A percentile compares a stretch with the other conserved stretches of the same genome.
These are phyloP conservation scores for Rhodosporidiobolus sp. DNA, from an alignment of 768 basidiomycete species.

Conservation along the genomic window DNA sequence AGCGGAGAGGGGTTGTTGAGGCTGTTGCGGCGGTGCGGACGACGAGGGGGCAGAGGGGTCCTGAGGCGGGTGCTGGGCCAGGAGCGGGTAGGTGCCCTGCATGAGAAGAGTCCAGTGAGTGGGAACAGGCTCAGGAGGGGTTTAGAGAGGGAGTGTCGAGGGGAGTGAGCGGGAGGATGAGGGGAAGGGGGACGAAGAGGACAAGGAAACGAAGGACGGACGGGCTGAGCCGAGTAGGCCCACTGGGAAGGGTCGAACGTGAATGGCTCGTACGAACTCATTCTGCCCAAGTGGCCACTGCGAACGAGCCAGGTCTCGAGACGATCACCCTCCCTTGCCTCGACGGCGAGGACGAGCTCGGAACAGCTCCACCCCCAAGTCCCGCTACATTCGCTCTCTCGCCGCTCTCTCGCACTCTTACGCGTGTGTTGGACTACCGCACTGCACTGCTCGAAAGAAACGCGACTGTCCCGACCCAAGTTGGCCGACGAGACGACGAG, in stretches of 20 bases:
- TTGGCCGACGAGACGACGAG: background rate
- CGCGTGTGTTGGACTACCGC: no score
- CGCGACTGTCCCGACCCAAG: no score
- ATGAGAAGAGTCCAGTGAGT: no score
- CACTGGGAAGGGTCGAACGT: background rate
- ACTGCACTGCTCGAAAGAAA: no score
- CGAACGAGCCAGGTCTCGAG: no score
- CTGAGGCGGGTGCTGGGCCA: background rate
- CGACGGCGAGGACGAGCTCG: no score
- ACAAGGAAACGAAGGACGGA: background rate
- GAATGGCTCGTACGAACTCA: slow-evolving; percentile 12
- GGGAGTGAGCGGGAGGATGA: background rate
- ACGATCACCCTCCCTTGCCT: no score
- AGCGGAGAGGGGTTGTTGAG: background rate
- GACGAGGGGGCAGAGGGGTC: background rate
- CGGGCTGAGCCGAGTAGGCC: background rate
- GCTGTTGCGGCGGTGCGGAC: background rate
- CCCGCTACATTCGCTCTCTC: no score
- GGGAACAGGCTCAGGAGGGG: no score
- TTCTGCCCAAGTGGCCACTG: background rate
- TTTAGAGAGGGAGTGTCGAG: no score
- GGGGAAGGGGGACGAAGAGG: background rate
- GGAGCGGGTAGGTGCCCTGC: background rate
- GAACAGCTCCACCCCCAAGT: no score
- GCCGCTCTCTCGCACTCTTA: no score